Conservation (phyloP, 495 filamentous ascomycete species). For the Articulospora tetracladia region DNA sequence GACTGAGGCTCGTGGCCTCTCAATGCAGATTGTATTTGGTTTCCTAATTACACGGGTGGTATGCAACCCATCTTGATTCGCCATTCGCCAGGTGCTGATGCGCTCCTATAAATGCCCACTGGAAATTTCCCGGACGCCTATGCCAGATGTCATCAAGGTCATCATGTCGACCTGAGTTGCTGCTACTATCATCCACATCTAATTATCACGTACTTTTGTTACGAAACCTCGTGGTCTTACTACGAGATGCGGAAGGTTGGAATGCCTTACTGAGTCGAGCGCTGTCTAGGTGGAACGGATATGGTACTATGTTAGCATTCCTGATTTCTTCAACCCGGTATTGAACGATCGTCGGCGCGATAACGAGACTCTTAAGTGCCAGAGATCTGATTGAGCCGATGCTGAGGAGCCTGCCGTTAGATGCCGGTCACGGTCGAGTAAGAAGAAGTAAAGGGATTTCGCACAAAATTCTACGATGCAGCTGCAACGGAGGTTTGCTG, state of each 20-base stretch:
- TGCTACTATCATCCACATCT: background rate
- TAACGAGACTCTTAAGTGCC: background rate
- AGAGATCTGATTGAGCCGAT: background rate
- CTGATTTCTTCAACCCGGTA: background rate
- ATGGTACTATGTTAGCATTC: conserved; percentile 8
- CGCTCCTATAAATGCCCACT: conserved; percentile 9
- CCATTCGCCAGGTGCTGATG: conserved; percentile 10
- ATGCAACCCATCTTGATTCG: conserved; percentile 9
- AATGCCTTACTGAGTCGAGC: conserved; percentile 11
- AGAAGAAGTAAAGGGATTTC: conserved; percentile 3
- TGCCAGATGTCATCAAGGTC: conserved; percentile 1
- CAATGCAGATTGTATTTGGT: conserved; percentile 22
- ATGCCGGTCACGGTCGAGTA: conserved; percentile 12
- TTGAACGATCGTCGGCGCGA: background rate
- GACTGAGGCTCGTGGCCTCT: conserved; percentile 21
- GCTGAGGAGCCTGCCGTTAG: conserved; percentile 21
- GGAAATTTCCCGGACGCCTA: conserved; percentile 1
- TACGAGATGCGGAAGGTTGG: conserved; percentile 3
- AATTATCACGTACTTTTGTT: background rate
- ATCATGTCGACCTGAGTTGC: background rate
- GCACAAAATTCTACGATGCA: conserved; percentile 29
- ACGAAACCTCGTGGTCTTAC: conserved; percentile 7
- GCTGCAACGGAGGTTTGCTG: conserved; percentile 32
- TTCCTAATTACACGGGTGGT: conserved; percentile 17
- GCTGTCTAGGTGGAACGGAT: background rate